Percentiles rank a stretch among this genome's conserved stretches.
Evolutionary conservation across 495 filamentous ascomycete genomes (phyloP).

Genomic region (Penicillium atrosanguineum): DNA sequence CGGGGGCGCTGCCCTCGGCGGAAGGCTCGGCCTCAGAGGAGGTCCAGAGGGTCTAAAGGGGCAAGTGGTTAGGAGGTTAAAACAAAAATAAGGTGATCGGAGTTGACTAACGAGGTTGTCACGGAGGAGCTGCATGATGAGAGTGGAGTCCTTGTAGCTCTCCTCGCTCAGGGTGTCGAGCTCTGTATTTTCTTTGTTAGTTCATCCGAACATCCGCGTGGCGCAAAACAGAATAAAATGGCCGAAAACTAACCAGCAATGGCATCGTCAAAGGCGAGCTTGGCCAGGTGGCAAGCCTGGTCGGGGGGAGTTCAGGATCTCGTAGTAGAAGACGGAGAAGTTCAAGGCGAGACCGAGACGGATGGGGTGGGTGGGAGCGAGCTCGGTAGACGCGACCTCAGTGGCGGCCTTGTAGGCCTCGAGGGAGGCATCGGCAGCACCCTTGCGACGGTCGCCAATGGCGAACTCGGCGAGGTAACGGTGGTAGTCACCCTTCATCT

Average conservation of each 20-base stretch:
- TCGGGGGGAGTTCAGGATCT: conserved; percentile 99
- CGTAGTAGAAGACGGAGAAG: conserved; percentile 99
- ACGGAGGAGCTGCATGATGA: conserved; percentile 99
- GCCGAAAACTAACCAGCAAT: conserved; percentile 76
- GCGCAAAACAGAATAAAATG: background rate
- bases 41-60: conserved; percentile 93
- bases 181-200: conserved; percentile 56
- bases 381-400: conserved; percentile 96
- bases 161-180: conserved; percentile 98
- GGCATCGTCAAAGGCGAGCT: conserved; percentile 99
- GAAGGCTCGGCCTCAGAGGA: conserved; percentile 92
- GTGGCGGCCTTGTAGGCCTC: conserved; percentile 98
- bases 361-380: conserved; percentile 98
- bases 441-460: conserved; percentile 95
- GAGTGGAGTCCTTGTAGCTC: conserved; percentile 99
- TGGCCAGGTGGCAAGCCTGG: conserved; percentile 97
- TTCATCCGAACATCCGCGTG: background rate
- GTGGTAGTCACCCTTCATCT: conserved; percentile 99
- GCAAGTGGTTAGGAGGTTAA: conserved; percentile 21
- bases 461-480: conserved; percentile 99
- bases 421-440: conserved; percentile 90
- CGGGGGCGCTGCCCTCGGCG: conserved; percentile 53
- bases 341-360: conserved; percentile 97
- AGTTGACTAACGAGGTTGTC: conserved; percentile 88
- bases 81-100: background rate